phyloP scores from a whole-genome alignment of 148 eudicot genomes.

The Persicaria maculosa region DNA sequence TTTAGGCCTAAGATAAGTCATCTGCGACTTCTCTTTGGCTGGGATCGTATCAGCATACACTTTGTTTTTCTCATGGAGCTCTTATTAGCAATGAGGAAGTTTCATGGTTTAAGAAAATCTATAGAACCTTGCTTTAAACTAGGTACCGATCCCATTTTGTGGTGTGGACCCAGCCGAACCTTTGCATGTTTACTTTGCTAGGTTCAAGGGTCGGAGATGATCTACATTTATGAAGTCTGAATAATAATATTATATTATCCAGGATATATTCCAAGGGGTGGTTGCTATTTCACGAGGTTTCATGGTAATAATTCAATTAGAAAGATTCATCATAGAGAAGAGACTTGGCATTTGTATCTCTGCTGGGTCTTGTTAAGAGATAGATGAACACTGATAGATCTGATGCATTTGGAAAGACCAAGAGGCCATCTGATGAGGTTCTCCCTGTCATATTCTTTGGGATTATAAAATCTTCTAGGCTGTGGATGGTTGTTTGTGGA shows the following conservation, averaged over 20 bases:
- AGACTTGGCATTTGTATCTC: background rate
- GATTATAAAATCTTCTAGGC: background rate
- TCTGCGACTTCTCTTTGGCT: no score
- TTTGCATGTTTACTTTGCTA: background rate
- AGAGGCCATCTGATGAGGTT: background rate
- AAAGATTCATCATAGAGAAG: background rate
- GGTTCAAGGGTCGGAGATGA: background rate
- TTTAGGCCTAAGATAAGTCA: no score
- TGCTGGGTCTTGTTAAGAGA: background rate
- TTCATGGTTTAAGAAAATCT: background rate
- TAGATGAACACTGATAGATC: background rate
- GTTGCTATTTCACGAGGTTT: background rate
- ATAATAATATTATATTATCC: background rate
- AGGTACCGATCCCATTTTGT: background rate
- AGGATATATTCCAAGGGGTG: slow-evolving; percentile 2
- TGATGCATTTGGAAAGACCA: background rate
- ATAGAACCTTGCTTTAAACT: background rate
- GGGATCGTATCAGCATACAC: background rate
- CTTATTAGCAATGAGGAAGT: background rate
- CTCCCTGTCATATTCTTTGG: background rate
- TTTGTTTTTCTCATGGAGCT: background rate
- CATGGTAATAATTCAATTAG: background rate
- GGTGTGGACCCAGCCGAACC: no score
- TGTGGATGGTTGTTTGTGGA: background rate
- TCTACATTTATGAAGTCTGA: background rate